Evolutionary conservation across 805 yeast species (phyloP).

Genomic region (Kodamaea jinghongensis): DNA sequence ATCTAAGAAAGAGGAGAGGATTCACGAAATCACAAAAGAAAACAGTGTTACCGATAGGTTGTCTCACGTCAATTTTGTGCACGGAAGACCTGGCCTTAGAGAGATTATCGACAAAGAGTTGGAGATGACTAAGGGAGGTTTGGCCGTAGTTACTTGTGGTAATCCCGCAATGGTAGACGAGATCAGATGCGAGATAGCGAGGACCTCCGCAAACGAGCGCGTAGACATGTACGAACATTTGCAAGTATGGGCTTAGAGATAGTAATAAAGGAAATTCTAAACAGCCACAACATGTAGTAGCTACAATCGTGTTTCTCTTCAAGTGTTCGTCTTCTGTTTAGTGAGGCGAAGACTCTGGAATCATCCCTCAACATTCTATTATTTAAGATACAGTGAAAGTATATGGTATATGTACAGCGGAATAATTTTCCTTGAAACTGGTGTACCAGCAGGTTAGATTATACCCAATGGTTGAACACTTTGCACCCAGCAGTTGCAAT

Average conservation of each 20-base stretch:
- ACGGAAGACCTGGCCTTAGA: conserved; percentile 45
- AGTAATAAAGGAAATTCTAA: no score
- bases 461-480: no score
- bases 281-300: no score
- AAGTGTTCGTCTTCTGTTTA: no score
- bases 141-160: conserved; percentile 61
- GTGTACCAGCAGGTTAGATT: no score
- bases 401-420: no score
- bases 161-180: conserved; percentile 58
- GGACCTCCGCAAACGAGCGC: conserved; percentile 40
- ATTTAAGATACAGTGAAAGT: no score
- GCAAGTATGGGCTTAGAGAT: conserved; percentile 8
- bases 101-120: conserved; percentile 36
- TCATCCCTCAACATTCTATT: no score
- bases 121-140: conserved; percentile 30
- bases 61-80: conserved; percentile 14
- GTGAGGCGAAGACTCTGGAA: no score
- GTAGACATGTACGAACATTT: conserved; percentile 61
- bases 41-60: background rate
- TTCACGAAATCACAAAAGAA: background rate
- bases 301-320: no score
- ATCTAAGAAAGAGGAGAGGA: background rate
- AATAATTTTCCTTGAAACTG: no score
- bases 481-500: no score
- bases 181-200: conserved; percentile 47